Evolutionary conservation across 768 basidiomycete species (phyloP), one percentile per base, ranked within the genome.

Genomic region (Stropharia rugosoannulata): DNA sequence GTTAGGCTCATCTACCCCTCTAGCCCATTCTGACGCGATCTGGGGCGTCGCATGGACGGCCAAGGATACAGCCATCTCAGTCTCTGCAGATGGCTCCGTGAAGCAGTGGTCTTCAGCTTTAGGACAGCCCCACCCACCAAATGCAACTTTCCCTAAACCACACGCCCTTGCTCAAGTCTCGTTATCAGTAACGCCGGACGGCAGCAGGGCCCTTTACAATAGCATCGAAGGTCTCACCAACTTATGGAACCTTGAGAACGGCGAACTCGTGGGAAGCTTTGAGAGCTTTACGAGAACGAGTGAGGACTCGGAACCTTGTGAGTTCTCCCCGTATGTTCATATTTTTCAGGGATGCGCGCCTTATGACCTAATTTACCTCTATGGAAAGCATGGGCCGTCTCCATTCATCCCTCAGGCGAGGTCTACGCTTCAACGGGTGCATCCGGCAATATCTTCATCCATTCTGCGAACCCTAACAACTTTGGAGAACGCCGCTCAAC

Each of bases 161-260:
- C 91, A 96, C 71, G 85, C 91, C 6, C 85, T 96, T 16, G 94
- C 90, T 2, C 83, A 94, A 60, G 83, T 92, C 15, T 93, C 93
- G 5, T 71, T 96, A 35, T 92, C 90, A 15, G 83, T 83, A 7
- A 80, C 86, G 16, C 78, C 81, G 0, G 78, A 84, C 46, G 95
- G 91, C 7, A 76, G 73, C 45, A 73, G 71, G 29, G 92, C 84
- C 0, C 68, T 97, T 43, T 89, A 86, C 62, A 93, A 93, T 64
- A 88, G 88, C 52, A 75, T 95, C 16, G 94, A 96, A 63, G 95
- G 95, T 1, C 80, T 87, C 27, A 93, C 92, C 0, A 79, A 74
- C 45, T 71, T 95, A 22, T 88, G 87, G 81, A 86, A 95, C 65
- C 68, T 94, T 44, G 70, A 79, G 36, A 80, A 74, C 15, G 88